Percentiles rank a stretch among this genome's conserved stretches.
These are phyloP conservation scores for Ustilago xerochloae DNA, from an alignment of 1,284 basidiomycete species.

Conservation along the genomic window DNA sequence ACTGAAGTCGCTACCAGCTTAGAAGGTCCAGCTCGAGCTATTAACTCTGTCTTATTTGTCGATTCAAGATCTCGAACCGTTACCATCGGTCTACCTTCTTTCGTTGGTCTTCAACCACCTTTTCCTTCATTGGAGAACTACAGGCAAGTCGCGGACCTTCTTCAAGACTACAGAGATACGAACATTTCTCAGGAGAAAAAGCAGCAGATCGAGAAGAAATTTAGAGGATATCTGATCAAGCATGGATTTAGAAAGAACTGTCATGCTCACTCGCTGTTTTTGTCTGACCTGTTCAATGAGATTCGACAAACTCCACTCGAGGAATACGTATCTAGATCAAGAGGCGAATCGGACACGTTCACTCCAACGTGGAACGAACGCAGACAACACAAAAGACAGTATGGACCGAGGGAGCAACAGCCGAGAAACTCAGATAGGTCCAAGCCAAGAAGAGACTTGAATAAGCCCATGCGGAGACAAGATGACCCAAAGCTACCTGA, in stretches of 20 bases:
- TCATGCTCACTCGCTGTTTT: background rate
- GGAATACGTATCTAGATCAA: too few species aligned
- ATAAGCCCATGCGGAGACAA: background rate
- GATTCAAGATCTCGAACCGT: constrained; percentile 7
- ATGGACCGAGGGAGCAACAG: too few species aligned
- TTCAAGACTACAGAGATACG: constrained; percentile 3
- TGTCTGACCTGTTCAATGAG: constrained; percentile 11
- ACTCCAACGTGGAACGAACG: too few species aligned
- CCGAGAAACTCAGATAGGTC: too few species aligned
- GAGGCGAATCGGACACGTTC: too few species aligned
- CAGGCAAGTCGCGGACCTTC: background rate
- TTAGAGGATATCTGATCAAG: constrained; percentile 11
- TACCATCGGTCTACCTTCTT: constrained; percentile 21
- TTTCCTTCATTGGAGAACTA: constrained; percentile 7
- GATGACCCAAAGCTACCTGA: constrained; percentile 18
- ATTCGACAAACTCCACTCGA: too few species aligned
- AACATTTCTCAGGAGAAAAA: constrained; percentile 8
- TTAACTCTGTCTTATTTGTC: constrained; percentile 10
- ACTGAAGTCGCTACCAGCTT: background rate
- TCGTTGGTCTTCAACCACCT: constrained; percentile 17
- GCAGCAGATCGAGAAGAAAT: background rate
- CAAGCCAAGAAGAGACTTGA: background rate
- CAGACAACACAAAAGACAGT: too few species aligned
- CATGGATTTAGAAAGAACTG: constrained; percentile 8
- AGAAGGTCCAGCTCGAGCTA: background rate